These are phyloP conservation scores for Castanea sativa DNA, from an alignment of 306 rosid genomes.

Conservation along the genomic window DNA sequence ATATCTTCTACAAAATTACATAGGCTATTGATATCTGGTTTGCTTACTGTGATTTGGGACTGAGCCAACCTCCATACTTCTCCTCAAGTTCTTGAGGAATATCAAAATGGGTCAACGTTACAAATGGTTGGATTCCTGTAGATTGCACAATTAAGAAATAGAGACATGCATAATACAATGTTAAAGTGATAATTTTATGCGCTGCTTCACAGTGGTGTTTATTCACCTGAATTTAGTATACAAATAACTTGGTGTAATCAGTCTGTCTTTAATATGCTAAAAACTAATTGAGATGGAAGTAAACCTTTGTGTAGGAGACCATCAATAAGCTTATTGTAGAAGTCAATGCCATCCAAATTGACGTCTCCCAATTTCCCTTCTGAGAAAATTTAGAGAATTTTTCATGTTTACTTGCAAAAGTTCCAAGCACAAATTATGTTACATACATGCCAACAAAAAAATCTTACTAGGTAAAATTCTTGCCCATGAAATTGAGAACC, in stretches of 20 bases:
- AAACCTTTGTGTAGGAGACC: constrained; percentile 44
- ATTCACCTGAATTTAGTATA: too few species aligned
- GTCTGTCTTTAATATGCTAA: too few species aligned
- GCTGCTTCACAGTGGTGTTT: background rate
- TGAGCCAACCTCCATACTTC: constrained; percentile 65
- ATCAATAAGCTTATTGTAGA: constrained; percentile 47
- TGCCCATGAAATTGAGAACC: constrained; percentile 82
- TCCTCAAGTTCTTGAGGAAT: constrained; percentile 71
- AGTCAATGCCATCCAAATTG: constrained; percentile 47
- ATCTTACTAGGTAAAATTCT: constrained; percentile 62
- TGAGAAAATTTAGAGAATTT: constrained; percentile 18
- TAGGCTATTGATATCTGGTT: too few species aligned
- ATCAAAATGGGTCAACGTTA: constrained; percentile 66
- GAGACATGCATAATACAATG: too few species aligned
- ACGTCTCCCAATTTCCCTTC: constrained; percentile 68
- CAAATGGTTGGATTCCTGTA: constrained; percentile 64
- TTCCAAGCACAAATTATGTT: too few species aligned
- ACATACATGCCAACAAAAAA: too few species aligned
- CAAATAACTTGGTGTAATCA: too few species aligned
- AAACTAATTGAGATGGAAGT: too few species aligned
- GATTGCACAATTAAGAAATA: too few species aligned
- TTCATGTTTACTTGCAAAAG: too few species aligned
- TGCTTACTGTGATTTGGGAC: constrained; percentile 58
- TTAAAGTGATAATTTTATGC: too few species aligned
- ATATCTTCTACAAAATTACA: too few species aligned